Evolutionary conservation across 2,329 filamentous ascomycete genomes (phyloP), one percentile per base, ranked within the genome.

Genomic region (Mariannaea sp.): DNA sequence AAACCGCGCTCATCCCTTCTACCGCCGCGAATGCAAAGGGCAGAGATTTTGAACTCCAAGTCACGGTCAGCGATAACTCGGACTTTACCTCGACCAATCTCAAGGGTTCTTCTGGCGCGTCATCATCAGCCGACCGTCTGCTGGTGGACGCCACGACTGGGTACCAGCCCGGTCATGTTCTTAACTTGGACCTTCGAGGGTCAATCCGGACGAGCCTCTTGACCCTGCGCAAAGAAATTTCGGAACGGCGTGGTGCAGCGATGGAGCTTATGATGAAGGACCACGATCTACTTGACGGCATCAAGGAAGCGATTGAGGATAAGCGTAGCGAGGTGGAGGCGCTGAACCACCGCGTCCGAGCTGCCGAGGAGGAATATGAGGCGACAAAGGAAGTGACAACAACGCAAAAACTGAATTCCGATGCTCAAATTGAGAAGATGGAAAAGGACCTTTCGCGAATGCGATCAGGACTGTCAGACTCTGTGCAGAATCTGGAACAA

Each of bases 361-460:
- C 90, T 14, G 92, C 93, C 0, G 89, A 96, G 70, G 90, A 96
- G 67, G 92, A 97, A 70, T 95, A 96, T 69, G 92, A 97, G 68
- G 92, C 90, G 74, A 92, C 91, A 16, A 93, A 93, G 68, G 94
- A 97, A 78, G 75, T 82, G 54, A 93, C 89, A 7, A 89, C 83
- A 39, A 90, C 92, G 14, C 91, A 96, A 70, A 95, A 95, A 75
- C 84, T 93, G 70, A 88, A 87, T 7, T 90, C 87, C 2, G 94
- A 97, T 70, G 86, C 92, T 7, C 93, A 97, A 71, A 96, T 99
- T 65, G 94, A 99, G 74, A 94, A 94, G 78, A 95, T 97, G 88
- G 94, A 99, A 75, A 97, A 96, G 73, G 92, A 99, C 71, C 78
- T 99, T n/a, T 89, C 90, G 40, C 90, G 92, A 70, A 96, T 97